Conservation (phyloP, 345 rosid species). For the Punica granatum region DNA sequence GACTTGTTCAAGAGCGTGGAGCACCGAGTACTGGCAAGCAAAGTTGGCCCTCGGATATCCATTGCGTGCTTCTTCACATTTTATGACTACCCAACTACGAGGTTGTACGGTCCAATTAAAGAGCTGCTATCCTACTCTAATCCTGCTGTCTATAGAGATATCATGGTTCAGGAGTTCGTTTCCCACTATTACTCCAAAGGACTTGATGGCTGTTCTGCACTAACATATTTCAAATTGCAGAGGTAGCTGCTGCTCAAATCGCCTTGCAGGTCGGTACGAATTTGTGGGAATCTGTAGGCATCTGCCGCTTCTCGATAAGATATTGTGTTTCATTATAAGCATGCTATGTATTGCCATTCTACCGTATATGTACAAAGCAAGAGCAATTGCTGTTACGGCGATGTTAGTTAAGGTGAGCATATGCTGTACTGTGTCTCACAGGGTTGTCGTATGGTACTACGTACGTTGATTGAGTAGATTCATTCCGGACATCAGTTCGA, state of each 20-base stretch:
- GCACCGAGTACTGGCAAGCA: constrained; percentile 39
- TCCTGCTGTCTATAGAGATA: constrained; percentile 20
- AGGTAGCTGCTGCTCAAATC: background rate
- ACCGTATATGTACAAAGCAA: too few species aligned
- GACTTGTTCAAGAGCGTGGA: constrained; percentile 37
- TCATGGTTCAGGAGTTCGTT: constrained; percentile 11
- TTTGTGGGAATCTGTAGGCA: background rate
- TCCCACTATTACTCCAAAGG: constrained; percentile 8
- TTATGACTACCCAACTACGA: background rate
- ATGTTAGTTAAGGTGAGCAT: too few species aligned
- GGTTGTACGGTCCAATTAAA: constrained; percentile 26
- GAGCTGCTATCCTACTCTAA: constrained; percentile 23
- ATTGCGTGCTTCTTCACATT: constrained; percentile 33
- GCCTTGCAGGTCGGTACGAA: background rate
- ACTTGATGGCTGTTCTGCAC: constrained; percentile 4
- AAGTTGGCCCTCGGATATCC: constrained; percentile 32
- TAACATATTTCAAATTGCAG: constrained; percentile 5
- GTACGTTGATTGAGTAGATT: too few species aligned
- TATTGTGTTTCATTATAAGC: too few species aligned
- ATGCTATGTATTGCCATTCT: too few species aligned
- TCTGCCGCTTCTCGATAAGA: too few species aligned
- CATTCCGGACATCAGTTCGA: too few species aligned
- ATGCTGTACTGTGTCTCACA: too few species aligned
- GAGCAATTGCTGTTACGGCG: too few species aligned
- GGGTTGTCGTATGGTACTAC: too few species aligned